These are phyloP conservation scores for Fomes fomentarius DNA, from an alignment of 1,284 basidiomycete genomes.

Conservation along the genomic window DNA sequence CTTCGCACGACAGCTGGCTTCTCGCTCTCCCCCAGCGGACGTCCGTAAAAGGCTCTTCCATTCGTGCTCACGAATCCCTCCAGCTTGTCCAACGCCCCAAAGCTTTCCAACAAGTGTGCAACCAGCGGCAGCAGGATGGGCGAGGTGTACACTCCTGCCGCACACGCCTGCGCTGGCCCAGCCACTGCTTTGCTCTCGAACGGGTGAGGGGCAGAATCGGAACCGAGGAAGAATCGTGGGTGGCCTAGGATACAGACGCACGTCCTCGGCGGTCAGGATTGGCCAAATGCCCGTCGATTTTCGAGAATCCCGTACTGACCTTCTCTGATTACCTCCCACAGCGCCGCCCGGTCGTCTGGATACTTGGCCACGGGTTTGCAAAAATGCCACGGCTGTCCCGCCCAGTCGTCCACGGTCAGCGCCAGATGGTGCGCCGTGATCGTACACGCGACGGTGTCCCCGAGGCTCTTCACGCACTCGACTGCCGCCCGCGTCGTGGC, in stretches of 20 bases:
- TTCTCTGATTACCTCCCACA: conserved; percentile 81
- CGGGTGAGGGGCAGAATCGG: conserved; percentile 96
- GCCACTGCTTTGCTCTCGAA: conserved; percentile 79
- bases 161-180: conserved; percentile 76
- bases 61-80: conserved; percentile 77
- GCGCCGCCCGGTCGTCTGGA: conserved; percentile 87
- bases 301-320: conserved; percentile 46
- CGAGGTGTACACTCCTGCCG: conserved; percentile 93
- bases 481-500: conserved; percentile 97
- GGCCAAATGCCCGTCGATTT: conserved; percentile 7
- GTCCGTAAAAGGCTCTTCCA: conserved; percentile 82
- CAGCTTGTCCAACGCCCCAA: conserved; percentile 82
- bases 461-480: conserved; percentile 86
- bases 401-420: conserved; percentile 97
- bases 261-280: not conserved
- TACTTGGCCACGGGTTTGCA: conserved; percentile 99
- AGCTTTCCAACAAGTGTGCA: conserved; percentile 84
- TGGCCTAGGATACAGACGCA: conserved; percentile 59
- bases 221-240: conserved; percentile 96
- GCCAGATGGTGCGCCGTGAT: conserved; percentile 98
- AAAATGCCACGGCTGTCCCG: conserved; percentile 94
- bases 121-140: conserved; percentile 89
- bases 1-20: conserved; percentile 40
- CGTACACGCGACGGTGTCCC: conserved; percentile 91
- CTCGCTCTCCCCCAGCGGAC: conserved; percentile 32